Base-by-base conservation (phyloP, 768 basidiomycete genomes). In the Russula sp. region DNA sequence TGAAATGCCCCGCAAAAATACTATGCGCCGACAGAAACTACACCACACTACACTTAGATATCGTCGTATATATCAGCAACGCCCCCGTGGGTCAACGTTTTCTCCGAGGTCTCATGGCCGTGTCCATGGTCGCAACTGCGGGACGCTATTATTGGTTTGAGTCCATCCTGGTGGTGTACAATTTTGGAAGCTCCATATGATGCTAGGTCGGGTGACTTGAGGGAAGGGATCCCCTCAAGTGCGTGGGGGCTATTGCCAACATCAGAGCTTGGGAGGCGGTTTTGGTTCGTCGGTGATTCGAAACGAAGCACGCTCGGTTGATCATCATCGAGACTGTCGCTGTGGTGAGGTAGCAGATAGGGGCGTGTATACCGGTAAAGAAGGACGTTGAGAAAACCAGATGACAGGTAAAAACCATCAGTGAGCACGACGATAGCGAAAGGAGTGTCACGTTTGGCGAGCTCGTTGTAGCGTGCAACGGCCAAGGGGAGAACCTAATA, bases 311-410 rank as follows among this genome's bases (percentile, higher is more conserved):
- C 25, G 25, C 42, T 35, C 36, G 56, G 22, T 45, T 36, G 49
- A 14, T 25, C 4, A 14, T 25, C 4, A 20, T 49, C 38, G 4
- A 53, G 25, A n/a, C 35, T 42, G 49, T 63, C 54, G 18, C 10
- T n/a, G 41, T 36, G 38, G n/a, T 34, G 66, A 29, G 74, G 77
- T n/a, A 78, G 61, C 39, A 79, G 65, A 41, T 71, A 71, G 18
- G 78, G 78, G 9, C 78, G 75, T 4, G 78, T 78, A 34, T 71
- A 56, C 2, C 68, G 55, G 69, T 67, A 71, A 14, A 82, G 72
- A 41, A 77, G 59, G 34, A 77, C 73, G 64, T 82, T 80, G 65
- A 80, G 71, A 32, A 79, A 59, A 4, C 81, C 81, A 0, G 78
- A 81, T 32, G 75, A 72, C 1, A 77, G 70, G 64, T 76, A 81